A percentile compares a stretch with the other conserved stretches of the same genome.
Evolutionary conservation across 495 filamentous ascomycete genomes (phyloP).

Genomic region (Elaphomyces granulatus): DNA sequence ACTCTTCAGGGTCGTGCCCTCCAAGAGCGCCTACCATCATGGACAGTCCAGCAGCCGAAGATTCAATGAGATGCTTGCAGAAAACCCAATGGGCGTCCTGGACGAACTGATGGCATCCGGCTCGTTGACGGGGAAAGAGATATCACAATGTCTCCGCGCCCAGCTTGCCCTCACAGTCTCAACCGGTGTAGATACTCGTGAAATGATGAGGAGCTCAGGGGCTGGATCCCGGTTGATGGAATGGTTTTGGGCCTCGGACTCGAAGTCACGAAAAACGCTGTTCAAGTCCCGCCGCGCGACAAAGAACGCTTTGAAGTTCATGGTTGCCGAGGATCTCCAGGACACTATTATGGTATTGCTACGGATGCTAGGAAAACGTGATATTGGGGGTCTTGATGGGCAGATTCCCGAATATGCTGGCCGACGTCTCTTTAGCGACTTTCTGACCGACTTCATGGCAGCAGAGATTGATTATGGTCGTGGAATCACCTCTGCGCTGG

Average conservation of each 20-base stretch:
- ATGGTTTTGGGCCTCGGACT: conserved; percentile 31
- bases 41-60: neutral
- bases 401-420: conserved; percentile 11
- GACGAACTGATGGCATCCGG: conserved; percentile 30
- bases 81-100: conserved; percentile 27
- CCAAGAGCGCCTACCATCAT: conserved; percentile 7
- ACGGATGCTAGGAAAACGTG: conserved; percentile 16
- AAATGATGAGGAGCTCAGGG: conserved; percentile 21
- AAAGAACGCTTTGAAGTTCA: conserved; percentile 20
- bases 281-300: conserved; percentile 14
- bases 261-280: conserved; percentile 12
- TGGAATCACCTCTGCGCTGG: conserved; percentile 19
- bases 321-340: conserved; percentile 28
- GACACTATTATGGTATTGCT: conserved; percentile 21
- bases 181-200: conserved; percentile 5
- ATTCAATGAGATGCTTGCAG: conserved; percentile 3
- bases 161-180: conserved; percentile 20
- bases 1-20: conserved; percentile 31
- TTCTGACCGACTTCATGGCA: conserved; percentile 19
- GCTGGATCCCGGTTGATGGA: conserved; percentile 21
- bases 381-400: conserved; percentile 18
- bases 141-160: conserved; percentile 16
- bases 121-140: conserved; percentile 13
- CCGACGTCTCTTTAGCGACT: conserved; percentile 12
- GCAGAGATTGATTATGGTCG: conserved; percentile 24